Evolutionary conservation across 139 green algal genomes (phyloP), one percentile per base, ranked within the genome.

Genomic region (Ulvella scutata): DNA sequence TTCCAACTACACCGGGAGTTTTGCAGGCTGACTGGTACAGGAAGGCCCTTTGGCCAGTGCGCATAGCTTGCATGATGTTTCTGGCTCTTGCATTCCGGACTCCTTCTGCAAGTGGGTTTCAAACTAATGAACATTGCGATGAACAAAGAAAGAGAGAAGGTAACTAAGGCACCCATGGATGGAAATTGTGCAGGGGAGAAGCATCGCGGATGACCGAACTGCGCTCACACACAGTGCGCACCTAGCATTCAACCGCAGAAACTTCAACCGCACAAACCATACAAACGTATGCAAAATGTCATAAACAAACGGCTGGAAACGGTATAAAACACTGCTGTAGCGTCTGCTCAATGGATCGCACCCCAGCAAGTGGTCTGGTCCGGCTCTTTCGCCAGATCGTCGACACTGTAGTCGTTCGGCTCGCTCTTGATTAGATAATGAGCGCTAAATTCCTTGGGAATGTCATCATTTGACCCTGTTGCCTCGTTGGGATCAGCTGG

Each of bases 61-160:
- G 38, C 87, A 92, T 91, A 44, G 34, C 72, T 31, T 80, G 77
- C 83, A 93, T 85, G 75, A 90, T 80, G 74, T 93, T 93, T 43
- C 90, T 83, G 3, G 88, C 88, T 72, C 86, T 77, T 20, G 78
- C 76, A 73, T 87, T 91, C 21, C 88, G 76, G 29, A 93, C 88
- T 21, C 87, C 86, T 89, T 78, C 33, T 39, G 13, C 39, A 40
- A n/a, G n/a, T n/a, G n/a, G n/a, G n/a, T n/a, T n/a, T n/a, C n/a
- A n/a, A n/a, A n/a, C n/a, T n/a, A n/a, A n/a, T n/a, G n/a, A n/a
- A n/a, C n/a, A n/a, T n/a, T n/a, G n/a, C n/a, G n/a, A n/a, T n/a
- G n/a, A n/a, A n/a, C n/a, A n/a, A n/a, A n/a, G n/a, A n/a, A n/a
- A n/a, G n/a, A n/a, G n/a, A n/a, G n/a, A n/a, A n/a, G n/a, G n/a